These are phyloP conservation scores for Pouteria glomerata DNA, from an alignment of 148 eudicot genomes.

Conservation along the genomic window DNA sequence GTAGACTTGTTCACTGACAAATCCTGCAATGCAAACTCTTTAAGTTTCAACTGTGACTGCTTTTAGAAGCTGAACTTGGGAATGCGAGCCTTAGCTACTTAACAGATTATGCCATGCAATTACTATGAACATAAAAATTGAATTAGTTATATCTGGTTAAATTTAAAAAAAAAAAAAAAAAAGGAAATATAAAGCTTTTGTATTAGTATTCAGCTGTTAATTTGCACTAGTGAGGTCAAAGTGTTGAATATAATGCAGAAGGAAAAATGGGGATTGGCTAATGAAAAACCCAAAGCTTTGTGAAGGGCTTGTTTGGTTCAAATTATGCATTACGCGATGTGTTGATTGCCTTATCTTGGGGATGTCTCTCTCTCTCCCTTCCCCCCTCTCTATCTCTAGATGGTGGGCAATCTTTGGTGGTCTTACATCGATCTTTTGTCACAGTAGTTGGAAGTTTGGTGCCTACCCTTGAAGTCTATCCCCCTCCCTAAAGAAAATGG, in stretches of 20 bases:
- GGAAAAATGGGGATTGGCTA: neutral
- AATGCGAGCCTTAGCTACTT: neutral
- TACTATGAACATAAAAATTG: neutral
- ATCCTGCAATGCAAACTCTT: neutral
- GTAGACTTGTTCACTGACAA: neutral
- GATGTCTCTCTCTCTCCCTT: no score
- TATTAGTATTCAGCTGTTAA: neutral
- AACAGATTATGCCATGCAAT: neutral
- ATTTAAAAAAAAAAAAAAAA: neutral
- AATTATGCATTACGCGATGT: neutral
- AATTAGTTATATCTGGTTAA: neutral
- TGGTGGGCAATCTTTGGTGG: neutral
- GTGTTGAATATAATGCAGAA: neutral
- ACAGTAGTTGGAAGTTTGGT: neutral
- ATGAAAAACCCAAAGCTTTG: neutral
- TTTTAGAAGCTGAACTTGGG: neutral
- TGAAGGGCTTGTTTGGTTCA: neutral
- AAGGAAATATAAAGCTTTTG: neutral
- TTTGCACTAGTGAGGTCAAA: neutral
- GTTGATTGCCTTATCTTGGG: neutral
- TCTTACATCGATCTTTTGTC: neutral
- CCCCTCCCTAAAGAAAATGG: neutral
- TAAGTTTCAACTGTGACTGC: neutral
- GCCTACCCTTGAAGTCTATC: conserved; percentile 3
- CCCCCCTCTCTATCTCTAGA: no score